Conservation (phyloP, 495 filamentous ascomycete genomes). For the Entonaema liquescens region DNA sequence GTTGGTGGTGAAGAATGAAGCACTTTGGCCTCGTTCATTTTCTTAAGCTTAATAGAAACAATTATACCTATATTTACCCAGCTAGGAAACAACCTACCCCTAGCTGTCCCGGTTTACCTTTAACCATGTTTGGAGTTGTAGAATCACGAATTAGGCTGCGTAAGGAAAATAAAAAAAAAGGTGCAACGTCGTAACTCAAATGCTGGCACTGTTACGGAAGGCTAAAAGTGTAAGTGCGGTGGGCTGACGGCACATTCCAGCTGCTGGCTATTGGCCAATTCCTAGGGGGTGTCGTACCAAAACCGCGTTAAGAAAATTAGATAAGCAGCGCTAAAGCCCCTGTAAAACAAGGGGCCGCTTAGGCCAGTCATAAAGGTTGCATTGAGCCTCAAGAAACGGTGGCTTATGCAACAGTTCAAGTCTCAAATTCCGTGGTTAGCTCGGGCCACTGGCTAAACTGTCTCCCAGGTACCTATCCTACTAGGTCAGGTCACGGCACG, state of each 20-base stretch:
- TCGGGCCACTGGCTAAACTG: constrained; percentile 5
- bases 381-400: constrained; percentile 38
- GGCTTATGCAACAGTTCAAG: constrained; percentile 40
- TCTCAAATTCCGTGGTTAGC: constrained; percentile 24
- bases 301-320: constrained; percentile 4
- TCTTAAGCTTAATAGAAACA: background rate
- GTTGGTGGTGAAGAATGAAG: constrained; percentile 23
- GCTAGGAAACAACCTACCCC: constrained; percentile 12
- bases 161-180: constrained; percentile 1
- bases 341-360: constrained; percentile 37
- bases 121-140: constrained; percentile 23
- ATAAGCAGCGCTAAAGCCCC: constrained; percentile 11
- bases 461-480: too few relatives aligned
- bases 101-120: constrained; percentile 6
- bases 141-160: background rate
- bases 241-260: constrained; percentile 35
- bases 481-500: too few relatives aligned
- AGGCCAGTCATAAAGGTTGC: constrained; percentile 25
- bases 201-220: constrained; percentile 7
- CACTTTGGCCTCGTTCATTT: constrained; percentile 19
- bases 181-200: constrained; percentile 29
- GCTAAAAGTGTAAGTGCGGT: constrained; percentile 1
- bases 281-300: background rate
- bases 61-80: constrained; percentile 5
- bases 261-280: constrained; percentile 25